phyloP scores from a whole-genome alignment of 768 basidiomycete species.

The Cystofilobasidium capitatum region DNA sequence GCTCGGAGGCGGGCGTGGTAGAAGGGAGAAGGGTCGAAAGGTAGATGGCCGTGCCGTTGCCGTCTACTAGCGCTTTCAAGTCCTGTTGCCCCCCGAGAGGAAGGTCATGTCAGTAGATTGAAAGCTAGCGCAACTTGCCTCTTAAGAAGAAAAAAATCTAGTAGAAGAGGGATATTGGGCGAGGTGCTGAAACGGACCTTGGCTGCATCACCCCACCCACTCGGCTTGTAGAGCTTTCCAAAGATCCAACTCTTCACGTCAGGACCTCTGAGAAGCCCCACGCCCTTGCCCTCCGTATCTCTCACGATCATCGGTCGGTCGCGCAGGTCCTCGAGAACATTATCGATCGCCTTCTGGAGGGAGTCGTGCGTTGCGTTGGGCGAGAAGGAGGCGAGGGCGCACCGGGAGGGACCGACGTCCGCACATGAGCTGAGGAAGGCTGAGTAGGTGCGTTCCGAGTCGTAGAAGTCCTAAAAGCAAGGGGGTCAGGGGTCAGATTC shows the following conservation, averaged over 20 bases:
- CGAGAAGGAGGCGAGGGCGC: conserved; percentile 3
- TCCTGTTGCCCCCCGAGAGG: too few species aligned
- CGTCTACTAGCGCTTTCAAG: background rate
- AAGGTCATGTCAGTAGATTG: too few species aligned
- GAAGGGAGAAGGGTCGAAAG: background rate
- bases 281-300: background rate
- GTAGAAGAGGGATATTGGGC: too few species aligned
- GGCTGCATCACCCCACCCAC: conserved; percentile 12
- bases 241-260: conserved; percentile 14
- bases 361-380: conserved; percentile 3
- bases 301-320: conserved; percentile 5
- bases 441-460: conserved; percentile 14
- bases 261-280: background rate
- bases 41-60: conserved; percentile 16
- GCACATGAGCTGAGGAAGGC: conserved; percentile 13
- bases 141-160: too few species aligned
- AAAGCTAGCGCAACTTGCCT: too few species aligned
- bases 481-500: background rate
- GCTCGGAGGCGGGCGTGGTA: background rate
- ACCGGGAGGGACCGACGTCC: conserved; percentile 5
- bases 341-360: background rate
- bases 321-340: background rate
- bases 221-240: conserved; percentile 14
- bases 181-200: background rate
- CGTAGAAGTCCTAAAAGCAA: conserved; percentile 8